phyloP scores from a whole-genome alignment of 1,139 yeast genomes.

The Candida sanyaensis region DNA sequence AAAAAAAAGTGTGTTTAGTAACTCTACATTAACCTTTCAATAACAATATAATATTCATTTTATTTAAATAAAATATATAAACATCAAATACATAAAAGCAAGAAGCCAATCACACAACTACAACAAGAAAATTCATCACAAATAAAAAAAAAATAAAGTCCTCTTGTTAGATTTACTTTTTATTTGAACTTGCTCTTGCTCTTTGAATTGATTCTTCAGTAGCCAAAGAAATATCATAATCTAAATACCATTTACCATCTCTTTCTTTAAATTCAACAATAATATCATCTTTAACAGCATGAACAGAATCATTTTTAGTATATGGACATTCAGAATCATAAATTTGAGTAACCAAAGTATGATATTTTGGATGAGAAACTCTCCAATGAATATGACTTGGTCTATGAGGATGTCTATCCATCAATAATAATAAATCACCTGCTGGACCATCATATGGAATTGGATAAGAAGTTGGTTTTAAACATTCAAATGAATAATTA shows the following conservation, averaged over 20 bases:
- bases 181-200: constrained; percentile 7
- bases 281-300: constrained; percentile 32
- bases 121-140: too few relatives aligned
- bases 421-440: constrained; percentile 17
- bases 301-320: constrained; percentile 27
- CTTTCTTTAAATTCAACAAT: constrained; percentile 22
- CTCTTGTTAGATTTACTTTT: background rate
- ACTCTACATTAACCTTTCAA: too few relatives aligned
- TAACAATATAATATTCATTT: too few relatives aligned
- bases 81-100: too few relatives aligned
- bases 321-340: constrained; percentile 25
- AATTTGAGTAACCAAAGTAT: constrained; percentile 29
- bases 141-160: background rate
- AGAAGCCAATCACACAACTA: too few relatives aligned
- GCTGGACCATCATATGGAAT: constrained; percentile 20
- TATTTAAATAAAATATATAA: too few relatives aligned
- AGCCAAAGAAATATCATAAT: constrained; percentile 19
- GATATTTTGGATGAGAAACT: constrained; percentile 25
- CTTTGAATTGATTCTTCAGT: constrained; percentile 18
- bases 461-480: constrained; percentile 19
- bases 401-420: constrained; percentile 21
- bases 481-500: constrained; percentile 15
- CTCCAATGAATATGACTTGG: constrained; percentile 23
- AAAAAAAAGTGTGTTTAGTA: too few relatives aligned
- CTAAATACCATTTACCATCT: constrained; percentile 15